Evolutionary conservation across 805 yeast species (phyloP).

Genomic region (Zygosaccharomyces pseudorouxii): DNA sequence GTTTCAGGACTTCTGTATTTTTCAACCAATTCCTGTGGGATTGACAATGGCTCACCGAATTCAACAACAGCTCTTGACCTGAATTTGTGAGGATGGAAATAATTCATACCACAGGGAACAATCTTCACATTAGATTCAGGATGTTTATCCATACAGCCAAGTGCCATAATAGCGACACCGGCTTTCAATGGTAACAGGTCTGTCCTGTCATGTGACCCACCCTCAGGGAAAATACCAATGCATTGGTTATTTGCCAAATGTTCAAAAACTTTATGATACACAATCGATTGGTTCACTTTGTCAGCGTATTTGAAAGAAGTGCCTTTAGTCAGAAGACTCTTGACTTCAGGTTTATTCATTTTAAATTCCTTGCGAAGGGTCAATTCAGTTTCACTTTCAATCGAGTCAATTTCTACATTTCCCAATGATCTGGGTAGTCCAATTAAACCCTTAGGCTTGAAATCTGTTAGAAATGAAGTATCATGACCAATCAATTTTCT

Average conservation of each 20-base stretch:
- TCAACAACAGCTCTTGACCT: slow-evolving; percentile 93
- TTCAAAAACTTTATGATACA: slow-evolving; percentile 78
- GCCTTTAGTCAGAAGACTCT: slow-evolving; percentile 45
- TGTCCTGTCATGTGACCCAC: slow-evolving; percentile 95
- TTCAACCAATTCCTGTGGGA: slow-evolving; percentile 55
- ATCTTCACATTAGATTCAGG: slow-evolving; percentile 75
- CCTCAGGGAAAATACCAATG: slow-evolving; percentile 94
- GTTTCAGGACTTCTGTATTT: slow-evolving; percentile 61
- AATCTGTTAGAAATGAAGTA: slow-evolving; percentile 60
- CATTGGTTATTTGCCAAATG: slow-evolving; percentile 78
- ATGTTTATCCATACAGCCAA: slow-evolving; percentile 82
- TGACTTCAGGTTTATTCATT: slow-evolving; percentile 40
- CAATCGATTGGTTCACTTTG: slow-evolving; percentile 79
- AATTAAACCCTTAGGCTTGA: slow-evolving; percentile 59
- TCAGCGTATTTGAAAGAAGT: slow-evolving; percentile 66
- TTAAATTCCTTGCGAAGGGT: slow-evolving; percentile 66
- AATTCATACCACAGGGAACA: slow-evolving; percentile 97
- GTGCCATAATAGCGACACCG: slow-evolving; percentile 97
- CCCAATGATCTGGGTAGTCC: slow-evolving; percentile 79
- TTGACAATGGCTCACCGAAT: slow-evolving; percentile 82
- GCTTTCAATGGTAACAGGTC: slow-evolving; percentile 90
- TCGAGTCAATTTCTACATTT: slow-evolving; percentile 60
- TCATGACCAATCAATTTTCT: slow-evolving; percentile 56
- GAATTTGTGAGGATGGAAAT: slow-evolving; percentile 92
- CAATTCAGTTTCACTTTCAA: slow-evolving; percentile 69